Percentiles rank a stretch among this genome's conserved stretches.
phyloP scores from a whole-genome alignment of 371 early-diverging fungal species.

The Conidiobolus incongruus region DNA sequence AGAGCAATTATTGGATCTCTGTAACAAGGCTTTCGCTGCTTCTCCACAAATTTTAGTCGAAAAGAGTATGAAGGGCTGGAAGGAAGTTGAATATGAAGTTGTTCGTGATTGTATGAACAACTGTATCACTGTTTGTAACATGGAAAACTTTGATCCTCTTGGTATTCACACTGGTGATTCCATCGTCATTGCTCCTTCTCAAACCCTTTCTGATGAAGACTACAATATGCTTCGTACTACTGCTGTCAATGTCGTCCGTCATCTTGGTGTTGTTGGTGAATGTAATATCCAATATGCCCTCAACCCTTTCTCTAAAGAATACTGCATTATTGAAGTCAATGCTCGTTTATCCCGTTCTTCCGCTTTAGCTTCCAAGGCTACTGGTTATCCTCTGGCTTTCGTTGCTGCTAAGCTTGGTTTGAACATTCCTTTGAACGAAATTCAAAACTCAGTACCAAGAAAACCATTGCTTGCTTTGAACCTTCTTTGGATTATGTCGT shows the following conservation, averaged over 20 bases:
- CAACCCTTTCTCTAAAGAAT: slow-evolving; percentile 76
- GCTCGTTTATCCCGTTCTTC: slow-evolving; percentile 77
- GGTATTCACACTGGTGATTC: slow-evolving; percentile 97
- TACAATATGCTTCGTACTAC: slow-evolving; percentile 85
- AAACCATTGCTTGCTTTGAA: slow-evolving; percentile 88
- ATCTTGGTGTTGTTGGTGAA: slow-evolving; percentile 86
- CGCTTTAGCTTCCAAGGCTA: slow-evolving; percentile 93
- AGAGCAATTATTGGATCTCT: slow-evolving; percentile 40
- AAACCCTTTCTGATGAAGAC: slow-evolving; percentile 84
- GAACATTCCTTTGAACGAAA: slow-evolving; percentile 64
- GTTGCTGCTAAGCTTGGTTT: slow-evolving; percentile 90
- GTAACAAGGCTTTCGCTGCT: slow-evolving; percentile 52
- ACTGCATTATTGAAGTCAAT: slow-evolving; percentile 91
- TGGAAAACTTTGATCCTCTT: slow-evolving; percentile 96
- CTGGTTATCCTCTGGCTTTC: slow-evolving; percentile 91
- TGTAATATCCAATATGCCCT: slow-evolving; percentile 95
- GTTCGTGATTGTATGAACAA: slow-evolving; percentile 80
- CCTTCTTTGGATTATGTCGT: slow-evolving; percentile 84
- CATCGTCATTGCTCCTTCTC: slow-evolving; percentile 86
- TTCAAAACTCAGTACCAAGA: slow-evolving; percentile 82
- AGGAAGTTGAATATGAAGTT: slow-evolving; percentile 94
- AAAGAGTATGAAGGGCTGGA: slow-evolving; percentile 93
- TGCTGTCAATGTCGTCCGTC: slow-evolving; percentile 41
- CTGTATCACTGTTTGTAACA: slow-evolving; percentile 95
- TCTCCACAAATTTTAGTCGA: slow-evolving; percentile 90